These are phyloP conservation scores for Golubevia pallescens DNA, from an alignment of 1,284 basidiomycete genomes.

Conservation along the genomic window DNA sequence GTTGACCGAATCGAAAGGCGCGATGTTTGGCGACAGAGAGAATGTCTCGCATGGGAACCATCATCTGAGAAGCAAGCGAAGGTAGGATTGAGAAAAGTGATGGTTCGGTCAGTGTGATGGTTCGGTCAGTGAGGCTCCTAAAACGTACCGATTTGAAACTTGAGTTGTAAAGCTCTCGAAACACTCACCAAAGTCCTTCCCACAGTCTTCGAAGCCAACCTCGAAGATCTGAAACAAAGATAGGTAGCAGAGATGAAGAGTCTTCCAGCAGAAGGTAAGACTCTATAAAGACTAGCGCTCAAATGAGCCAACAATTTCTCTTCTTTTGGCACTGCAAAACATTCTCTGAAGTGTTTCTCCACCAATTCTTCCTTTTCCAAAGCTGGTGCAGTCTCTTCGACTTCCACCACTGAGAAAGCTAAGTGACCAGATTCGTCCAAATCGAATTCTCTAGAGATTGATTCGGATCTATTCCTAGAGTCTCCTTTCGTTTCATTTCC, in stretches of 20 bases:
- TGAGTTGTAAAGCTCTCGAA: too few species aligned
- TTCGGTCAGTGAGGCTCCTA: background rate
- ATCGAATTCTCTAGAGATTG: background rate
- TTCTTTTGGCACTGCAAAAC: conserved; percentile 27
- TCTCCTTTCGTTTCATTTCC: too few species aligned
- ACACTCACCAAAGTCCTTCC: background rate
- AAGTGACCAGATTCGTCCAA: background rate
- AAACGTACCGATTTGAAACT: too few species aligned
- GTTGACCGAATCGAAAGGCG: conserved; percentile 84
- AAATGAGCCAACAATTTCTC: conserved; percentile 32
- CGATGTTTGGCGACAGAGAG: conserved; percentile 82
- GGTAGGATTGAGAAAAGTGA: background rate
- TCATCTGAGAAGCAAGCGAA: conserved; percentile 73
- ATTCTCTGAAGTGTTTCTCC: conserved; percentile 21
- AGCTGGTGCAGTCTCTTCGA: background rate
- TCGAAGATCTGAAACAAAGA: conserved; percentile 51
- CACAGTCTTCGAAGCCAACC: conserved; percentile 36
- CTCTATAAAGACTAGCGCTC: conserved; percentile 37
- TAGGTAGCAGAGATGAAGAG: conserved; percentile 40
- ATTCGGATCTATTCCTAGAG: background rate
- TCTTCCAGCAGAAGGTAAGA: conserved; percentile 41
- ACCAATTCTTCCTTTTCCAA: background rate
- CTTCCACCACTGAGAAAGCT: background rate
- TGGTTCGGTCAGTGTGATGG: background rate
- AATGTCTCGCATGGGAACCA: conserved; percentile 86